These are phyloP conservation scores for Diplogelasinospora grovesii DNA, from an alignment of 495 filamentous ascomycete genomes.

Conservation along the genomic window DNA sequence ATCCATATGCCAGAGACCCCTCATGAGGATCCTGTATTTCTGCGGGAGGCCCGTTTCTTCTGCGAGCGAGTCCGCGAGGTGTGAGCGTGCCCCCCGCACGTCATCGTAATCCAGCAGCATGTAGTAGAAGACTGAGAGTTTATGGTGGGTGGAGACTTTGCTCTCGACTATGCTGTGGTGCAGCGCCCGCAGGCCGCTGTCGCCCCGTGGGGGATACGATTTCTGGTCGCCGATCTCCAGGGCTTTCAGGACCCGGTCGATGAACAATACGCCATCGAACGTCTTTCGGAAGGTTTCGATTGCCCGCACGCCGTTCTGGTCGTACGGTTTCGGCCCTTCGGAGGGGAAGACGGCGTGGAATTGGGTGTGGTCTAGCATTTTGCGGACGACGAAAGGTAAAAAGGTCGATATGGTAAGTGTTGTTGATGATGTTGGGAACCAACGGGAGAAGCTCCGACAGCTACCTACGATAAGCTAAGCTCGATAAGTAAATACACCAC, in stretches of 20 bases:
- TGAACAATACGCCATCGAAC: conserved; percentile 62
- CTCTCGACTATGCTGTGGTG: conserved; percentile 55
- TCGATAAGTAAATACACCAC: no score
- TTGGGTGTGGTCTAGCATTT: conserved; percentile 41
- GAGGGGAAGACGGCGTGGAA: conserved; percentile 60
- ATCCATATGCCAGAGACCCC: conserved; percentile 77
- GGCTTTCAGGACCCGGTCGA: conserved; percentile 65
- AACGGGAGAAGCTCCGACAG: no score
- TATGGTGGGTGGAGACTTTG: conserved; percentile 58
- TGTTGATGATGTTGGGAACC: no score
- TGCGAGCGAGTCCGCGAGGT: conserved; percentile 50
- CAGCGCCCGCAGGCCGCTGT: conserved; percentile 55
- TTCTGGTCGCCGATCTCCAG: conserved; percentile 60
- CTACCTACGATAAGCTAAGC: no score
- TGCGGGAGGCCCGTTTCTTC: conserved; percentile 44
- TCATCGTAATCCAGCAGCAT: conserved; percentile 66
- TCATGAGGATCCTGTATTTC: conserved; percentile 69
- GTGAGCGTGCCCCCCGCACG: conserved; percentile 30
- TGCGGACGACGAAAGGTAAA: conserved; percentile 2
- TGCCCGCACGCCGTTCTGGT: conserved; percentile 46
- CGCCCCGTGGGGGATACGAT: conserved; percentile 63
- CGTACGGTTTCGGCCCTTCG: conserved; percentile 56
- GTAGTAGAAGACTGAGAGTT: conserved; percentile 75
- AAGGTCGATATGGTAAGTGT: no score
- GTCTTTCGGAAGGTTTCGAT: conserved; percentile 56